Base-by-base conservation (phyloP, 208 protist genomes). In the Acanthamoeba healyi region DNA sequence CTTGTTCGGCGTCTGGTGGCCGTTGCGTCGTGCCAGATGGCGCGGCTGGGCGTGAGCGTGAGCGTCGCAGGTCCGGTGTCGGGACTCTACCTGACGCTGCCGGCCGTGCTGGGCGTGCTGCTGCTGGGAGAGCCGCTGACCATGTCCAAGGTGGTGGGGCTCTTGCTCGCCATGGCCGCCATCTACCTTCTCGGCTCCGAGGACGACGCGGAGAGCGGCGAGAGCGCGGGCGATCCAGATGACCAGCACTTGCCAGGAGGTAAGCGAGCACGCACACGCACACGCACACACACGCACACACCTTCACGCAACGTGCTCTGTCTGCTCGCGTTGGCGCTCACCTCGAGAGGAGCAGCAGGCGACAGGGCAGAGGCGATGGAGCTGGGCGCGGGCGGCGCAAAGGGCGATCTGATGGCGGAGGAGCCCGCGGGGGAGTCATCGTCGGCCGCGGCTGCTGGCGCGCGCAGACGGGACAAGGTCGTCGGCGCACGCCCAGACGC, bases 61-160 rank as follows among this genome's bases (percentile, higher is more conserved):
- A 84, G 74, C 74, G 74, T 84, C n/a, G 74, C 74, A 2, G 74
- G 74, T 32, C 74, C 74, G 2, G 74, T 84, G 46, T 84, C 74
- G 26, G 74, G 74, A 0, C 44, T 84, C 10, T 84, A 84, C 74
- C 46, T 84, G 74, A 36, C 74, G 17, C 7, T 84, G 26, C 74
- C 74, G 1, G 74, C 74, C 15, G 44, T 84, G 46, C 74, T 84
- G 74, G 74, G 74, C 42, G 74, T 84, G 38, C 4, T 84, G 1
- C 38, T 84, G 14, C 74, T 84, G n/a, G 74, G 74, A 5, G 74
- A 84, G 46, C 44, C 74, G 32, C 29, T 84, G 32, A 84, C 74
- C 7, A 9, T 4, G 26, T 42, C 38, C 74, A 84, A 84, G 74
- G 74, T 56, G 38, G 74, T 24, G 12, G 74, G 74, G 3, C 74